Conservation (phyloP, 768 basidiomycete genomes). For the Psilocybe sp. region DNA sequence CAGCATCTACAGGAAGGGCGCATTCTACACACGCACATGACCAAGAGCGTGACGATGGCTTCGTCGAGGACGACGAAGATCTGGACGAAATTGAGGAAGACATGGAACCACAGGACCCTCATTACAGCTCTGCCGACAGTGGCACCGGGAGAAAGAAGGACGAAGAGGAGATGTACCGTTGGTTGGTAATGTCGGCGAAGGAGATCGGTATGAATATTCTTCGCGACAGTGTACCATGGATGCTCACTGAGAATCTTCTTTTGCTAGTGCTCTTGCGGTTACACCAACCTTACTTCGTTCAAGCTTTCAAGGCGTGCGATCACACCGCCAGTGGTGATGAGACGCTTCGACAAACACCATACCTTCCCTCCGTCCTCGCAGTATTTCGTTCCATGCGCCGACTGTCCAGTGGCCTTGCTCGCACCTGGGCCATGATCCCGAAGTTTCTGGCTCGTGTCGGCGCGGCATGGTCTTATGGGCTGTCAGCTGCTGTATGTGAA, state of each 20-base stretch:
- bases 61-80: constrained; percentile 18
- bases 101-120: too few relatives aligned
- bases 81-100: too few relatives aligned
- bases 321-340: constrained; percentile 44
- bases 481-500: constrained; percentile 60
- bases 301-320: constrained; percentile 64
- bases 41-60: constrained; percentile 19
- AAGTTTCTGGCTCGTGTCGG: constrained; percentile 42
- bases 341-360: constrained; percentile 59
- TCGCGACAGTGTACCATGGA: constrained; percentile 8
- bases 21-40: too few relatives aligned
- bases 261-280: constrained; percentile 28
- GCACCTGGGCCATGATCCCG: constrained; percentile 39
- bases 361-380: constrained; percentile 67
- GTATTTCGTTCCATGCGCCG: constrained; percentile 73
- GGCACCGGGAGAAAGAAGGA: too few relatives aligned
- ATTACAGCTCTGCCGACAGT: too few relatives aligned
- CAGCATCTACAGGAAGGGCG: too few relatives aligned
- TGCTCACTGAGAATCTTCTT: neutral
- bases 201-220: constrained; percentile 53
- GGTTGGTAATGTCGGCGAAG: constrained; percentile 42
- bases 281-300: constrained; percentile 64
- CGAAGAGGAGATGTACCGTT: constrained; percentile 32
- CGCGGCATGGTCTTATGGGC: constrained; percentile 62
- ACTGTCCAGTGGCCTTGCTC: constrained; percentile 46